Conservation (phyloP, 495 filamentous ascomycete species). For the Neurospora sp. region DNA sequence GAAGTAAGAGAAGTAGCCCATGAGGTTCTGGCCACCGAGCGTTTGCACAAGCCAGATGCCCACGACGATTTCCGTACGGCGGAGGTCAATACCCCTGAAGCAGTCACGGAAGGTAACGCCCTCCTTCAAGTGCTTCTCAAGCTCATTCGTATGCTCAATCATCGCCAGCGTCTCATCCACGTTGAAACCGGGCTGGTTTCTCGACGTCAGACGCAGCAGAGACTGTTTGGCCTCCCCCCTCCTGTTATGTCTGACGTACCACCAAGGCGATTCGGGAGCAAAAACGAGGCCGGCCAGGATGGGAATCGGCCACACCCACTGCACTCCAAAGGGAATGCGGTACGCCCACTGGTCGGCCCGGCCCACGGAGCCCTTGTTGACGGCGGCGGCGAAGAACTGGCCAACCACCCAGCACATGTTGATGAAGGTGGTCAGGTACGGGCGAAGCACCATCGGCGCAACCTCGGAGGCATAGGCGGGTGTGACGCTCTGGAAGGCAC, state of each 20-base stretch:
- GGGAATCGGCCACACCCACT: constrained; percentile 69
- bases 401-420: constrained; percentile 68
- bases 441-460: constrained; percentile 51
- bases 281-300: constrained; percentile 49
- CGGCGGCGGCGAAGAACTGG: constrained; percentile 56
- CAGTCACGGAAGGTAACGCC: constrained; percentile 54
- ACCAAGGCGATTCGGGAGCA: constrained; percentile 64
- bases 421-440: constrained; percentile 58
- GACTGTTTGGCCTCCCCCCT: constrained; percentile 44
- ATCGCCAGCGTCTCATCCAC: constrained; percentile 56
- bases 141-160: constrained; percentile 60
- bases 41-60: constrained; percentile 62
- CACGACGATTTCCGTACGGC: constrained; percentile 57
- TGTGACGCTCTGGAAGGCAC: constrained; percentile 50
- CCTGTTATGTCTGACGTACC: constrained; percentile 54
- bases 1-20: constrained; percentile 64
- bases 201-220: constrained; percentile 48
- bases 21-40: constrained; percentile 55
- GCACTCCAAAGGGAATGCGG: constrained; percentile 51
- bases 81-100: constrained; percentile 54
- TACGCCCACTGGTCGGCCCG: constrained; percentile 52
- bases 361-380: constrained; percentile 44
- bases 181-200: constrained; percentile 45
- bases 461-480: constrained; percentile 64
- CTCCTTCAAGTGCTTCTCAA: constrained; percentile 48